Percentiles rank a stretch among this genome's conserved stretches.
phyloP scores from a whole-genome alignment of 2,329 filamentous ascomycete genomes.

The Pseudonectria buxi region DNA sequence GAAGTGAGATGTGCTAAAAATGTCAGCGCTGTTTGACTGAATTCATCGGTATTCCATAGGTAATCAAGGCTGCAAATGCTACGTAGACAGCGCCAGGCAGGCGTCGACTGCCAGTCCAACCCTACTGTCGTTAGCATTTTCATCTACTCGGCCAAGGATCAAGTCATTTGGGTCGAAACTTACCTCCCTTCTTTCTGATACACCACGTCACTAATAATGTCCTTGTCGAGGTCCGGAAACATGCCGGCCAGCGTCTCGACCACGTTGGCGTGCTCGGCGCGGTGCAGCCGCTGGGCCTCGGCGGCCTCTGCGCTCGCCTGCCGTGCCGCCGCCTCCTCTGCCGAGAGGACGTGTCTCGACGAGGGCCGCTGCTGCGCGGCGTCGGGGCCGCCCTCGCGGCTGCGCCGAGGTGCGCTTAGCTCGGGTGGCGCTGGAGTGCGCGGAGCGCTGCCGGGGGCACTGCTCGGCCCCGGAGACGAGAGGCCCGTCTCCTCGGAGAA shows the following conservation, averaged over 20 bases:
- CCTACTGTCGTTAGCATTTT: slow-evolving; percentile 36
- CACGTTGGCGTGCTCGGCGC: slow-evolving; percentile 80
- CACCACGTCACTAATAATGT: slow-evolving; percentile 95
- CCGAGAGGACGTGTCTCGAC: slow-evolving; percentile 48
- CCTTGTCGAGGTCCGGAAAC: slow-evolving; percentile 92
- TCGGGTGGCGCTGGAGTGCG: slow-evolving; percentile 32
- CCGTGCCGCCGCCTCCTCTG: slow-evolving; percentile 80
- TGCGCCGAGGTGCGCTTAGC: slow-evolving; percentile 25
- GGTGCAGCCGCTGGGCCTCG: slow-evolving; percentile 75
- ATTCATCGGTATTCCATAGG: background rate
- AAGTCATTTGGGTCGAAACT: no score
- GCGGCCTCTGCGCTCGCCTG: slow-evolving; percentile 88
- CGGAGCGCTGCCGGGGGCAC: slow-evolving; percentile 18
- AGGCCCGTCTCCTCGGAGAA: slow-evolving; percentile 64
- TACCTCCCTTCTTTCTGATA: slow-evolving; percentile 90
- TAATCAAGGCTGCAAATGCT: slow-evolving; percentile 5
- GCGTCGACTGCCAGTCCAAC: slow-evolving; percentile 82
- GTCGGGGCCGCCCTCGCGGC: slow-evolving; percentile 23
- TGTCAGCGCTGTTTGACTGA: background rate
- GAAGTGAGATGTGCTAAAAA: background rate
- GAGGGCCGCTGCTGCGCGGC: slow-evolving; percentile 27
- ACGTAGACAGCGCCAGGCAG: slow-evolving; percentile 62
- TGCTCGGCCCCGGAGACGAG: slow-evolving; percentile 26
- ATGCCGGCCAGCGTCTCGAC: slow-evolving; percentile 92
- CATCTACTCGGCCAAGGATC: background rate